These are phyloP conservation scores for Wickerhamiella vanderwaltii DNA, from an alignment of 805 yeast species.

Conservation along the genomic window DNA sequence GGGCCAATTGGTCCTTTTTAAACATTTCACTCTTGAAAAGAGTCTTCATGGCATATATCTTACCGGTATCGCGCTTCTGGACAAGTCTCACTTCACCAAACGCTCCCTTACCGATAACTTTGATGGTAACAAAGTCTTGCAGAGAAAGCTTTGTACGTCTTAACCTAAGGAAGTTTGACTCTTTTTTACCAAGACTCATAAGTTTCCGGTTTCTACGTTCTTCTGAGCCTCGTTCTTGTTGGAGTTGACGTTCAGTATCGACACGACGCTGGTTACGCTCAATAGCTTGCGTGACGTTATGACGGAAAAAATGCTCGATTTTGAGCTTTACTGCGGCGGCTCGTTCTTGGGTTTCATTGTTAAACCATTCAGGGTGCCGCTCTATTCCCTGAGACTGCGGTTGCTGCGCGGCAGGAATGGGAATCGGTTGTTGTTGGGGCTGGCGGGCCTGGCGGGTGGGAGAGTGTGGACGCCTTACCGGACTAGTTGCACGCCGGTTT, in stretches of 20 bases:
- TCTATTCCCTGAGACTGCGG: constrained; percentile 36
- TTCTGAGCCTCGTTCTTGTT: constrained; percentile 62
- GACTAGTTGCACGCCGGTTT: no score
- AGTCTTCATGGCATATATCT: constrained; percentile 91
- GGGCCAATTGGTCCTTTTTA: constrained; percentile 87
- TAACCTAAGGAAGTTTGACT: constrained; percentile 71
- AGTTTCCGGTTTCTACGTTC: constrained; percentile 77
- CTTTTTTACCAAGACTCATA: constrained; percentile 73
- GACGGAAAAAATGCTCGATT: constrained; percentile 73
- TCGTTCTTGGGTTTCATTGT: constrained; percentile 65
- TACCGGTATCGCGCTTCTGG: constrained; percentile 83
- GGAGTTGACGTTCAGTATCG: constrained; percentile 62
- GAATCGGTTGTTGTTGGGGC: background rate
- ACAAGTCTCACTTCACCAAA: constrained; percentile 95
- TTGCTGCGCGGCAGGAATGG: background rate
- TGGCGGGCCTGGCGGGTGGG: constrained; percentile 7
- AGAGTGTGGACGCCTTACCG: constrained; percentile 7
- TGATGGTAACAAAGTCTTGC: constrained; percentile 75
- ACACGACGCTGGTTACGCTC: constrained; percentile 90
- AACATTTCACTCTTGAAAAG: constrained; percentile 84
- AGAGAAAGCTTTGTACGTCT: constrained; percentile 72
- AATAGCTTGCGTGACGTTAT: constrained; percentile 80
- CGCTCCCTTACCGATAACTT: constrained; percentile 92
- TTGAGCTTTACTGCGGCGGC: constrained; percentile 74
- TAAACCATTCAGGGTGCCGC: constrained; percentile 67